Conservation (phyloP, 305 asterid species). For the Caryopteris hybrid region DNA sequence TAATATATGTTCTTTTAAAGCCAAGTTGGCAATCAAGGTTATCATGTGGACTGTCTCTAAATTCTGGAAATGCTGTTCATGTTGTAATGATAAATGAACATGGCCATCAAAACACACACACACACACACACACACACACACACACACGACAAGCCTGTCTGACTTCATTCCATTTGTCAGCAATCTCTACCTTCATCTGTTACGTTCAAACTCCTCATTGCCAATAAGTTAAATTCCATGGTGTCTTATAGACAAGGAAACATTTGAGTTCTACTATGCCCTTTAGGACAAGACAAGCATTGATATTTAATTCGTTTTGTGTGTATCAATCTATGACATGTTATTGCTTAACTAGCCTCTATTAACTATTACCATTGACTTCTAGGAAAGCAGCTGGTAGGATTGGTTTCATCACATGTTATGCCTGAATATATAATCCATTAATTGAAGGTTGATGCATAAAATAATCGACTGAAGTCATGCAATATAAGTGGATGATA, state of each 20-base stretch:
- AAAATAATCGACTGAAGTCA: conserved; percentile 10
- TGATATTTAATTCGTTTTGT: neutral
- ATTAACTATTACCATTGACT: conserved; percentile 29
- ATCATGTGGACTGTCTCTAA: no score
- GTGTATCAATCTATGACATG: conserved; percentile 10
- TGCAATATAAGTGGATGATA: conserved; percentile 11
- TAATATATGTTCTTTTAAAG: neutral
- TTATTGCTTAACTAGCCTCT: conserved; percentile 2
- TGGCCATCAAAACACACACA: neutral
- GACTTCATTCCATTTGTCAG: neutral
- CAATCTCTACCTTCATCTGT: neutral
- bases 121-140: no score
- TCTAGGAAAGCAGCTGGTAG: conserved; percentile 23
- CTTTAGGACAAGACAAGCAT: conserved; percentile 12
- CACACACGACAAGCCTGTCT: neutral
- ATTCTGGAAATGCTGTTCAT: no score
- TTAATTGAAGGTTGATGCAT: conserved; percentile 4
- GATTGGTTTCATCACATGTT: conserved; percentile 21
- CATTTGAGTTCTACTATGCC: conserved; percentile 16
- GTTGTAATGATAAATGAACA: neutral
- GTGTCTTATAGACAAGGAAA: conserved; percentile 15
- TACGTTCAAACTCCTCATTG: neutral
- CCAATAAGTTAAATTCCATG: conserved; percentile 6
- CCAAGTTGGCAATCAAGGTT: conserved; percentile 10
- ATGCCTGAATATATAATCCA: conserved; percentile 17